A percentile compares a stretch with the other conserved stretches of the same genome.
phyloP scores from a whole-genome alignment of 2,329 filamentous ascomycete genomes.

The Ambrosiella beaveri region DNA sequence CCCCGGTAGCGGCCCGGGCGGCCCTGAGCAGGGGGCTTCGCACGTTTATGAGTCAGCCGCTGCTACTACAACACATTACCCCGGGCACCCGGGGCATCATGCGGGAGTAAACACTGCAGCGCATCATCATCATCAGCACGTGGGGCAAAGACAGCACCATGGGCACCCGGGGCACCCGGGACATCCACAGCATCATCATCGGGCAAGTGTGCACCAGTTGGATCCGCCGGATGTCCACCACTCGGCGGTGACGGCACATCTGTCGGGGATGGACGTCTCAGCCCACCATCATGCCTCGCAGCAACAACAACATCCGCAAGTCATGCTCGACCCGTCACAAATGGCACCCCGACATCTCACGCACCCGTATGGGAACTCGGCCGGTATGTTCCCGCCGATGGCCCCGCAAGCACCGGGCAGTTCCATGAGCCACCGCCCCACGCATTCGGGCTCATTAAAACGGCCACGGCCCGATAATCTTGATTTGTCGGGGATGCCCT shows the following conservation, averaged over 20 bases:
- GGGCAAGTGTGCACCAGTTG: conserved; percentile 18
- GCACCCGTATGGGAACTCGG: conserved; percentile 24
- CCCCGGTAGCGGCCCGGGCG: not conserved
- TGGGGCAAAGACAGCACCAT: not conserved
- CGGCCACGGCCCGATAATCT: conserved; percentile 41
- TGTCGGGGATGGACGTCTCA: conserved; percentile 23
- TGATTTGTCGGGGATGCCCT: conserved; percentile 33
- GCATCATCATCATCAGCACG: too few species aligned
- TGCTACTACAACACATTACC: conserved; percentile 13
- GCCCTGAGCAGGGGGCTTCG: conserved; percentile 40
- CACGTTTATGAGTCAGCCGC: conserved; percentile 36
- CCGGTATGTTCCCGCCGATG: conserved; percentile 34
- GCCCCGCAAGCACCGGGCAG: conserved; percentile 23
- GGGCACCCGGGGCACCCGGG: not conserved
- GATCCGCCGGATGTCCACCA: conserved; percentile 26
- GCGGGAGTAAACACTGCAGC: not conserved
- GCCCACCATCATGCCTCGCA: conserved; percentile 29
- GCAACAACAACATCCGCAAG: conserved; percentile 23
- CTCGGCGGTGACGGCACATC: conserved; percentile 18
- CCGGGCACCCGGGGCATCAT: not conserved
- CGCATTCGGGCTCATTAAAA: conserved; percentile 26
- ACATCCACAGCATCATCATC: not conserved
- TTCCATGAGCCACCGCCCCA: not conserved
- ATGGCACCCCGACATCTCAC: conserved; percentile 27
- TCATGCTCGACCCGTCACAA: conserved; percentile 38